phyloP scores from a whole-genome alignment of 2,329 filamentous ascomycete species.

The Mollisiaceae sp. region DNA sequence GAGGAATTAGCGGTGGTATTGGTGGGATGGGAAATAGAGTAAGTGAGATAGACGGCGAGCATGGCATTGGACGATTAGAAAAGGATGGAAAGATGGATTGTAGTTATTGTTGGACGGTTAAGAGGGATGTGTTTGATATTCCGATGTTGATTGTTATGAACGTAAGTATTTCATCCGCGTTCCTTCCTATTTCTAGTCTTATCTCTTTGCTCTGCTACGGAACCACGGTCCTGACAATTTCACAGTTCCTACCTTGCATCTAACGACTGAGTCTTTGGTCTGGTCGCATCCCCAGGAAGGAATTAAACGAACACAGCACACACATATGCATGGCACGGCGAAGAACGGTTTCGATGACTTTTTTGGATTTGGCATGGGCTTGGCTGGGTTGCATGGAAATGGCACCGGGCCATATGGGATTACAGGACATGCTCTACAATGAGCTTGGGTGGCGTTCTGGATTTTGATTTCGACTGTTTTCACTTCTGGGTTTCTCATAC shows the following conservation, averaged over 20 bases:
- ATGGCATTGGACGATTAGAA: conserved; percentile 81
- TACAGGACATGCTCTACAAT: conserved; percentile 24
- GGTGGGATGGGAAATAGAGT: conserved; percentile 58
- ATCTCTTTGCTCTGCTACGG: background rate
- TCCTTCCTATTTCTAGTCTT: background rate
- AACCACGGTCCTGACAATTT: conserved; percentile 22
- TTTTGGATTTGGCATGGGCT: conserved; percentile 3
- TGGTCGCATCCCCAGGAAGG: background rate
- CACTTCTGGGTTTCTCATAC: background rate
- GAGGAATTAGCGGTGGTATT: conserved; percentile 31
- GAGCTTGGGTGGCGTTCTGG: conserved; percentile 32
- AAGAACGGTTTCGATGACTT: conserved; percentile 14
- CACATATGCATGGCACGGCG: conserved; percentile 9
- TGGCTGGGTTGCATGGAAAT: conserved; percentile 13
- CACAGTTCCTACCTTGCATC: conserved; percentile 52
- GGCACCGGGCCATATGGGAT: conserved; percentile 10
- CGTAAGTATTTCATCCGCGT: conserved; percentile 64
- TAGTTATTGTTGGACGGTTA: conserved; percentile 96
- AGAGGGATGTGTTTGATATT: conserved; percentile 96
- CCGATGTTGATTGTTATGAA: conserved; percentile 99
- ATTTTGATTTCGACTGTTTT: conserved; percentile 17
- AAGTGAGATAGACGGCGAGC: conserved; percentile 70
- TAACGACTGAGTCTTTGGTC: conserved; percentile 34
- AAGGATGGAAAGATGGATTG: conserved; percentile 92
- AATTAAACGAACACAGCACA: conserved; percentile 2